Conservation (phyloP, 441 rosid genomes). For the Daphne laureola region DNA sequence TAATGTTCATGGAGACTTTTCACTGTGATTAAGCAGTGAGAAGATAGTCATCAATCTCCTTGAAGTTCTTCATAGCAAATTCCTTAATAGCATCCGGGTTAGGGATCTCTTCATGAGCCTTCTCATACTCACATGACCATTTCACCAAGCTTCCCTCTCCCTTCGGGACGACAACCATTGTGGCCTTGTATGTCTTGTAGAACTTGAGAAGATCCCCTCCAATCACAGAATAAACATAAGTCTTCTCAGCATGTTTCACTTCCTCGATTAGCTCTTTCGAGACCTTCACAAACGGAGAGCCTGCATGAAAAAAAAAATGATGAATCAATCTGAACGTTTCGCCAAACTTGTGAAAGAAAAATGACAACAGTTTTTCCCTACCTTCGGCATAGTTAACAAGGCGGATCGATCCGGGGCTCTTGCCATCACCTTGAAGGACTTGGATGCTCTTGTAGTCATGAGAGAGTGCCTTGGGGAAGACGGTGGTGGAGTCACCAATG, state of each 20-base stretch:
- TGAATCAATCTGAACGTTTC: not conserved
- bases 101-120: conserved; percentile 53
- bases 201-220: conserved; percentile 70
- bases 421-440: conserved; percentile 83
- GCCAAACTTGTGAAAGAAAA: not conserved
- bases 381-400: conserved; percentile 58
- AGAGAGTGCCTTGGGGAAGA: conserved; percentile 65
- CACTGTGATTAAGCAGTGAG: conserved; percentile 23
- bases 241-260: conserved; percentile 48
- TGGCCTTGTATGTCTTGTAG: conserved; percentile 63
- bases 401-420: conserved; percentile 62
- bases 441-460: conserved; percentile 69
- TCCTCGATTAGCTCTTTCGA: conserved; percentile 72
- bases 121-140: conserved; percentile 72
- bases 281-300: conserved; percentile 54
- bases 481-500: conserved; percentile 52
- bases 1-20: too few species aligned
- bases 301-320: conserved; percentile 16
- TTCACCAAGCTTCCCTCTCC: conserved; percentile 55
- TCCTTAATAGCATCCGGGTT: conserved; percentile 72
- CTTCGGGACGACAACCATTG: conserved; percentile 42
- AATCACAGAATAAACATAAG: conserved; percentile 43
- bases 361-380: too few species aligned
- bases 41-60: conserved; percentile 60
- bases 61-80: conserved; percentile 67